Conservation (phyloP, 805 yeast genomes). For the Pichia phayaonensis region DNA sequence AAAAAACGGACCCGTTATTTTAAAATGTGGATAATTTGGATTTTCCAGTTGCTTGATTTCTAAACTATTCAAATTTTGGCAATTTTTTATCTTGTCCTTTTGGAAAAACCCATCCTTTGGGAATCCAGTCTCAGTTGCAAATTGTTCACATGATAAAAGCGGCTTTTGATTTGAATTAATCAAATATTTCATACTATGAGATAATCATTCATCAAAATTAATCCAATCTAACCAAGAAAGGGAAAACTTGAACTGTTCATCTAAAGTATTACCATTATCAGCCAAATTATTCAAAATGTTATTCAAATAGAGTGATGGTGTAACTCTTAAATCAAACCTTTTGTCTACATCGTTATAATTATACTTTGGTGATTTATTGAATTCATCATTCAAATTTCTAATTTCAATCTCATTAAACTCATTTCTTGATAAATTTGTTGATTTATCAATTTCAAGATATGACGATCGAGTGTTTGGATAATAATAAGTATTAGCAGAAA, state of each 20-base stretch:
- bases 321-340: constrained; percentile 9
- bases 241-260: constrained; percentile 11
- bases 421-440: neutral
- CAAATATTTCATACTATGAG: constrained; percentile 16
- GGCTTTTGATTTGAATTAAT: neutral
- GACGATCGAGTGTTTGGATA: neutral
- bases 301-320: constrained; percentile 7
- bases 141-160: constrained; percentile 14
- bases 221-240: constrained; percentile 27
- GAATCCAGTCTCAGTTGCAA: constrained; percentile 15
- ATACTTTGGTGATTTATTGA: neutral
- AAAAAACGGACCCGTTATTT: constrained; percentile 19
- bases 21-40: constrained; percentile 19
- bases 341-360: neutral
- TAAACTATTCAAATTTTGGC: constrained; percentile 11
- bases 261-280: neutral
- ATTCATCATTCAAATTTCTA: neutral
- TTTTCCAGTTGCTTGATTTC: constrained; percentile 10
- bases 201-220: constrained; percentile 19
- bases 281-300: neutral
- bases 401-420: neutral
- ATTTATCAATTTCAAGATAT: neutral
- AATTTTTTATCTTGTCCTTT: neutral
- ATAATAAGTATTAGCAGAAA: neutral
- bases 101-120: neutral